Percentiles rank a stretch among this genome's conserved stretches.
Evolutionary conservation across 2,329 filamentous ascomycete species (phyloP).

Genomic region (Cercospora zeae-maydis): DNA sequence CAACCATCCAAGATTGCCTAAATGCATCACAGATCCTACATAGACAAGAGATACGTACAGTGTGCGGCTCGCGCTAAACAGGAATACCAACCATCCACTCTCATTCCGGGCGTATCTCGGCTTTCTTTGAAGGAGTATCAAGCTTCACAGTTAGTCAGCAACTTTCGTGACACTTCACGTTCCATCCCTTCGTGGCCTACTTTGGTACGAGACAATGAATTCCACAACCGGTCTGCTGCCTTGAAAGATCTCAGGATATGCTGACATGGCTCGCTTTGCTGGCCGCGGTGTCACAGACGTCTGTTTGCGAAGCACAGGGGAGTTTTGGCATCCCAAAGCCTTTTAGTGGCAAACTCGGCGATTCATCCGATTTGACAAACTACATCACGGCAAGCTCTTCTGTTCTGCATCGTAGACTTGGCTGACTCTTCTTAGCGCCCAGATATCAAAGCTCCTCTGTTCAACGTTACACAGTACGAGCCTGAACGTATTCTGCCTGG

Average conservation of each 20-base stretch:
- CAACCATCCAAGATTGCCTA: too few species aligned
- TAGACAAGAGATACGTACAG: too few species aligned
- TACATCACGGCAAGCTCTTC: background rate
- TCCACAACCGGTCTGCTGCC: background rate
- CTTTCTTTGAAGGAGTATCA: background rate
- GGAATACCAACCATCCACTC: background rate
- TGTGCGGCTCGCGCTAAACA: too few species aligned
- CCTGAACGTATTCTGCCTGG: constrained; percentile 12
- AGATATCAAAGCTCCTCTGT: constrained; percentile 22
- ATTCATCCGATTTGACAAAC: constrained; percentile 1
- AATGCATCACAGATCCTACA: too few species aligned
- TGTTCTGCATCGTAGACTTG: background rate
- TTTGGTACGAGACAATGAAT: background rate
- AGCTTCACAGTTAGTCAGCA: constrained; percentile 3
- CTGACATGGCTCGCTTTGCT: background rate
- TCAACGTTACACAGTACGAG: constrained; percentile 18
- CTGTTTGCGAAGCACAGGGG: background rate
- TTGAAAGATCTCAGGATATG: background rate
- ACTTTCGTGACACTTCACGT: constrained; percentile 1
- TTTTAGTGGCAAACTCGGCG: constrained; percentile 3
- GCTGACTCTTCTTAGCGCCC: constrained; percentile 13
- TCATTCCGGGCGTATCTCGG: constrained; percentile 1
- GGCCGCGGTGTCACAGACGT: background rate
- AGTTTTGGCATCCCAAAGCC: background rate
- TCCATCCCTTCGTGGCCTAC: background rate